A percentile compares a stretch with the other conserved stretches of the same genome.
These are phyloP conservation scores for Pleurotus tuoliensis DNA, from an alignment of 768 basidiomycete species.

Conservation along the genomic window DNA sequence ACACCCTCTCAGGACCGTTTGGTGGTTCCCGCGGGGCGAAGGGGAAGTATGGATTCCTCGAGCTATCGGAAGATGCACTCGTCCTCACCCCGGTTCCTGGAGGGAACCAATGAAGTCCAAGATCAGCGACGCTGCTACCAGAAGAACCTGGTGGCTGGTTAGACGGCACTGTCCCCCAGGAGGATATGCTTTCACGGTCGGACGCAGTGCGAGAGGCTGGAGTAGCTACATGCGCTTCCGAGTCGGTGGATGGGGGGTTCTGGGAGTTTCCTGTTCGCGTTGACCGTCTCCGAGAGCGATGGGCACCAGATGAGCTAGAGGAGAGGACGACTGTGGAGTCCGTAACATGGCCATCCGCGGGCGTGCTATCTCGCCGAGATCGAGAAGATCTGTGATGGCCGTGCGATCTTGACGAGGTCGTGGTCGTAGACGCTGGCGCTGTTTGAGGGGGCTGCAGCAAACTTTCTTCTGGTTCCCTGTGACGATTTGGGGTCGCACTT, in stretches of 20 bases:
- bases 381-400: conserved; percentile 1
- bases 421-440: not conserved
- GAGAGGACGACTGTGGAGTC: not conserved
- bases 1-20: not conserved
- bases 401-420: not conserved
- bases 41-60: conserved; percentile 1
- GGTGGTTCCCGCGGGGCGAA: not conserved
- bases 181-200: conserved; percentile 1
- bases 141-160: not conserved
- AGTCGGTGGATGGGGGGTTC: not conserved
- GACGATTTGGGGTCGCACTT: not conserved
- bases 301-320: not conserved
- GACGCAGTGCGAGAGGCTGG: not conserved
- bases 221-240: conserved; percentile 2
- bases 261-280: not conserved
- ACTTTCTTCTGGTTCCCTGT: not conserved
- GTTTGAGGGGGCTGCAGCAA: conserved; percentile 3
- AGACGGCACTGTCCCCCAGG: not conserved
- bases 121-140: conserved; percentile 5
- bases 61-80: not conserved
- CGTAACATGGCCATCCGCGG: not conserved
- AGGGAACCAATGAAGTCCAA: not conserved
- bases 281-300: conserved; percentile 5
- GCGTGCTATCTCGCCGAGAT: not conserved
- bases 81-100: not conserved